Evolutionary conservation across 208 protist genomes (phyloP), one percentile per base, ranked within the genome.

Genomic region (Hexamita inflata): DNA sequence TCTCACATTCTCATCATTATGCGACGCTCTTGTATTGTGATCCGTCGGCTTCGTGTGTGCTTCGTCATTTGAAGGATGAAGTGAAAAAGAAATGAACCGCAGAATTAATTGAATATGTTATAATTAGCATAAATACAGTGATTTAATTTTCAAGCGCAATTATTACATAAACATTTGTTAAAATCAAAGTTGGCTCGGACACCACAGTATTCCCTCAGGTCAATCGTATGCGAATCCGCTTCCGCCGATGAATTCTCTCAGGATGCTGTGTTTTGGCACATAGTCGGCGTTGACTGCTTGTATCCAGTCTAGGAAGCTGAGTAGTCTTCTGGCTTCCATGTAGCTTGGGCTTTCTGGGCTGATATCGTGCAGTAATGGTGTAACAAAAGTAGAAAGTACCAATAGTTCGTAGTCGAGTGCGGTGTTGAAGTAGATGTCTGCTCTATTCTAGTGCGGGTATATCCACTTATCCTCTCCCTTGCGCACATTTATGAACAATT

Each of bases 381-480:
- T 73, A 0, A 35, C 74, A 76, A 78, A 77, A 1, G 74, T 74
- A 26, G 60, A 80, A 1, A 85, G 28, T 0, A 83, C 82, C 32
- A 15, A 49, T 29, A 84, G 49, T 58, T 85, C 82, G 42, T 85
- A 85, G 34, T 82, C 79, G 0, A 84, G 42, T 24, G 81, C 59
- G 29, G 59, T 73, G 38, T 85, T 85, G 42, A 85, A 79, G 40
- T 73, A 40, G 29, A 79, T 19, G 49, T 85, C 79, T 19, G 79
- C 82, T 26, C 66, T 41, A 39, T 81, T 26, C 75, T 77, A 60
- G 62, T 76, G 32, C 19, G 82, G 80, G 49, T 84, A 83, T 1
- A 86, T 84, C 28, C 82, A 78, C 24, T 60, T 67, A 0, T 86
- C 68, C 62, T 86, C 83, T 19, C 68, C 82, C 4, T 40, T 59